A percentile compares a stretch with the other conserved stretches of the same genome.
Conservation (phyloP, 495 filamentous ascomycete genomes). For the Coniosporium apollinis region DNA sequence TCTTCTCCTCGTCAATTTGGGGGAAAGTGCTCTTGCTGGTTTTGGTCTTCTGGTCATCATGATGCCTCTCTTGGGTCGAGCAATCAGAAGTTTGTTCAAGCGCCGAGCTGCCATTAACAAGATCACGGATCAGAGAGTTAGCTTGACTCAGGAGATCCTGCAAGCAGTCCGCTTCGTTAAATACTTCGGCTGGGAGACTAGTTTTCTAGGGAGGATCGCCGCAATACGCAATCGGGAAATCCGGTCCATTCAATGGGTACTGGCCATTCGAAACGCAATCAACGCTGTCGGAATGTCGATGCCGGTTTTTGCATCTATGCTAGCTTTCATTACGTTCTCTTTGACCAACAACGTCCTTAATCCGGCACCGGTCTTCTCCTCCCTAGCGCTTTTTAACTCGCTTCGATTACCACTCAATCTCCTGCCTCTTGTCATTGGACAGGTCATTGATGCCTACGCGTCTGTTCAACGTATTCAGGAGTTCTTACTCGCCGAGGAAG, state of each 20-base stretch:
- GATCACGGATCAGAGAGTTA: conserved; percentile 79
- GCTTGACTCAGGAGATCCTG: conserved; percentile 82
- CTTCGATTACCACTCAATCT: conserved; percentile 79
- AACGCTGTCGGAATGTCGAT: conserved; percentile 55
- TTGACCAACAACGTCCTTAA: conserved; percentile 52
- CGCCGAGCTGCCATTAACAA: conserved; percentile 70
- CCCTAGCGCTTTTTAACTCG: conserved; percentile 80
- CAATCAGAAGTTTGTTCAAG: conserved; percentile 52
- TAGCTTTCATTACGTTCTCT: conserved; percentile 85
- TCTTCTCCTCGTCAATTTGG: conserved; percentile 67
- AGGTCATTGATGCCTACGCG: conserved; percentile 75
- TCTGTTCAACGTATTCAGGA: conserved; percentile 73
- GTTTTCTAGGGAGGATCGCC: conserved; percentile 61
- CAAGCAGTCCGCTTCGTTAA: conserved; percentile 89
- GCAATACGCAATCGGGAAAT: conserved; percentile 62
- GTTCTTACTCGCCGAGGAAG: conserved; percentile 73
- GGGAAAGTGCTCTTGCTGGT: conserved; percentile 74
- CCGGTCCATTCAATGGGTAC: conserved; percentile 54
- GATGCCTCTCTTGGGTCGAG: conserved; percentile 54
- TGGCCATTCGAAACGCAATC: conserved; percentile 71
- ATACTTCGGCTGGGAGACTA: conserved; percentile 85
- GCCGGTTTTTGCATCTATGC: conserved; percentile 85
- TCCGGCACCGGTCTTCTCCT: conserved; percentile 76
- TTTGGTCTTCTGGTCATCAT: conserved; percentile 67
- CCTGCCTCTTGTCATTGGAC: conserved; percentile 73